Evolutionary conservation across 495 filamentous ascomycete genomes (phyloP).

Genomic region (Pseudomonodictys pantanalensis): DNA sequence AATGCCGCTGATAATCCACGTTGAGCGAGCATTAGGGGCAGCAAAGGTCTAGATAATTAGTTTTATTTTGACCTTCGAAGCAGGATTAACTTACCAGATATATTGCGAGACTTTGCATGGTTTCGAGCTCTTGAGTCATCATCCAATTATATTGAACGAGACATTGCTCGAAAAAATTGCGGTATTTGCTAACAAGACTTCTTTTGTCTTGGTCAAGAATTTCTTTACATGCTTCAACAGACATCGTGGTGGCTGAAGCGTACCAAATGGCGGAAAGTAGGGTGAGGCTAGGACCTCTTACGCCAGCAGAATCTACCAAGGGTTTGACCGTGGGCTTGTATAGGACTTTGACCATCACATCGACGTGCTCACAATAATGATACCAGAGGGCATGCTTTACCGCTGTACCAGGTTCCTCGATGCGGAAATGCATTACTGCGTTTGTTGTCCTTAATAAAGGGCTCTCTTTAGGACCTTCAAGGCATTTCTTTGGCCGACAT

Average conservation of each 20-base stretch:
- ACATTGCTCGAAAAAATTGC: slow-evolving; percentile 9
- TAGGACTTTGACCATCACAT: slow-evolving; percentile 17
- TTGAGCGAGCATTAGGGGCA: slow-evolving; percentile 5
- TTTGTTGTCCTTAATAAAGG: not conserved
- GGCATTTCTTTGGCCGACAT: not conserved
- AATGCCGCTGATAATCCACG: slow-evolving; percentile 22
- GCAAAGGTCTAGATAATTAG: slow-evolving; percentile 4
- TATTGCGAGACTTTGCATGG: slow-evolving; percentile 16
- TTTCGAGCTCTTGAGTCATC: slow-evolving; percentile 13
- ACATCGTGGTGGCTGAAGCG: slow-evolving; percentile 14
- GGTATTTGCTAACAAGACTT: slow-evolving; percentile 4
- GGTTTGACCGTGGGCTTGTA: slow-evolving; percentile 18
- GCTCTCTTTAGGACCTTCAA: not conserved
- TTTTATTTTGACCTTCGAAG: too few species aligned
- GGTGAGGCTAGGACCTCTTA: not conserved
- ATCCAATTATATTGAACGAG: slow-evolving; percentile 14
- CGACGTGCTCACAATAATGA: slow-evolving; percentile 13
- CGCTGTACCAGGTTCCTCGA: slow-evolving; percentile 7
- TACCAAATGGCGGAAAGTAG: slow-evolving; percentile 23
- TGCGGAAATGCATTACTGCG: too few species aligned
- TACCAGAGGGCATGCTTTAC: slow-evolving; percentile 18
- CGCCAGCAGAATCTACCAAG: not conserved
- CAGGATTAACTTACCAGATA: slow-evolving; percentile 19
- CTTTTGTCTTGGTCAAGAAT: slow-evolving; percentile 9
- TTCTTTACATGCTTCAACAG: slow-evolving; percentile 8